Evolutionary conservation across 768 basidiomycete genomes (phyloP).

Genomic region (Coprinopsis sp.): DNA sequence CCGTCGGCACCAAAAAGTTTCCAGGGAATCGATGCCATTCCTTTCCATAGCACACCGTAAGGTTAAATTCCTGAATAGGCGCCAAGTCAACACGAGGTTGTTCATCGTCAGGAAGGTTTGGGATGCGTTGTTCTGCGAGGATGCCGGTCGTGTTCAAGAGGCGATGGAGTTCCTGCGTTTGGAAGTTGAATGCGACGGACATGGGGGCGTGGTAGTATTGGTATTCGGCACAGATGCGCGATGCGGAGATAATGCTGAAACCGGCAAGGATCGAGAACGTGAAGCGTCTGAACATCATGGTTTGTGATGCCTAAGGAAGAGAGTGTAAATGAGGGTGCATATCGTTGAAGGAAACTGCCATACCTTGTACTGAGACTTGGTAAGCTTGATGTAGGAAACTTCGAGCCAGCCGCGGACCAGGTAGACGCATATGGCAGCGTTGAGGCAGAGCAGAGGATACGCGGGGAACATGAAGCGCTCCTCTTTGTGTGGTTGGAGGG

Average conservation of each 20-base stretch:
- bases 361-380: conserved; percentile 83
- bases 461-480: conserved; percentile 98
- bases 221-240: conserved; percentile 78
- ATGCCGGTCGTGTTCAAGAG: conserved; percentile 71
- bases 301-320: conserved; percentile 62
- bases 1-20: conserved; percentile 82
- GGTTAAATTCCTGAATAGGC: conserved; percentile 60
- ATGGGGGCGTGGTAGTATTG: conserved; percentile 91
- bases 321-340: neutral
- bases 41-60: conserved; percentile 83
- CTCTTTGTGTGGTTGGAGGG: conserved; percentile 88
- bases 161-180: conserved; percentile 74
- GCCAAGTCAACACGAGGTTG: conserved; percentile 57
- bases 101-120: conserved; percentile 34
- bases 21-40: conserved; percentile 97
- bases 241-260: conserved; percentile 65
- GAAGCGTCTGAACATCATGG: conserved; percentile 68
- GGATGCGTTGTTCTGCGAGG: conserved; percentile 41
- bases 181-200: conserved; percentile 62
- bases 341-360: conserved; percentile 23
- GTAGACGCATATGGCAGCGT: conserved; percentile 86
- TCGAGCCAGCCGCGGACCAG: conserved; percentile 87
- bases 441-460: conserved; percentile 89
- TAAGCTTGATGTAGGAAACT: conserved; percentile 63
- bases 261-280: conserved; percentile 68